Percentiles rank a stretch among this genome's conserved stretches.
phyloP scores from a whole-genome alignment of 2,329 filamentous ascomycete genomes.

The Aspergillus eucalypticola region DNA sequence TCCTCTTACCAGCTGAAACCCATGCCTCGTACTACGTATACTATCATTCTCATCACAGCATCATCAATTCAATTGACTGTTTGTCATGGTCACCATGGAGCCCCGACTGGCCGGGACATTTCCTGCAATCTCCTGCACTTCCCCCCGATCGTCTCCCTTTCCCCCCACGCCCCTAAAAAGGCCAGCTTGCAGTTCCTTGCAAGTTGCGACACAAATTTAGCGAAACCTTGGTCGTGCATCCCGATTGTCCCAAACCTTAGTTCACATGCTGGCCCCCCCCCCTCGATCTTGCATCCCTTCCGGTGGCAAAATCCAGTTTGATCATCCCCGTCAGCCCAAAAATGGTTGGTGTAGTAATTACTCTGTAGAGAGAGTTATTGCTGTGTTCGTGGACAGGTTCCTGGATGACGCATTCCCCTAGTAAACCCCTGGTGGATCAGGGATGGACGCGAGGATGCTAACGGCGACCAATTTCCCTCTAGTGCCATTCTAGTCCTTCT shows the following conservation, averaged over 20 bases:
- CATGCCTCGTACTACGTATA: background rate
- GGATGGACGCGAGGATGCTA: background rate
- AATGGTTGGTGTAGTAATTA: background rate
- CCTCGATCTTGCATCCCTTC: background rate
- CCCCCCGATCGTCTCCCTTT: constrained; percentile 4
- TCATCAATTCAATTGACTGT: background rate
- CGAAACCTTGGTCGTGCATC: background rate
- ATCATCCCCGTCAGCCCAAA: background rate
- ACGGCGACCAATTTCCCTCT: constrained; percentile 2
- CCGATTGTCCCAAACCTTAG: background rate
- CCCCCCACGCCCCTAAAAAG: constrained; percentile 11
- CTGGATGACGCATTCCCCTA: background rate
- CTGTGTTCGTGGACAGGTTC: background rate
- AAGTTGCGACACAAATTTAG: constrained; percentile 1
- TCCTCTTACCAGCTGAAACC: background rate
- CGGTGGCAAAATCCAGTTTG: background rate
- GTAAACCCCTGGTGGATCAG: background rate
- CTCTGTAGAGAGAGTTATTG: too few relatives aligned
- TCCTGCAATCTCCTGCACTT: constrained; percentile 15
- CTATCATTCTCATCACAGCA: too few relatives aligned
- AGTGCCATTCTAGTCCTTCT: constrained; percentile 3
- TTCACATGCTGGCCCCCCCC: background rate
- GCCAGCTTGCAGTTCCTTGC: constrained; percentile 15
- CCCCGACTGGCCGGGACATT: constrained; percentile 1
- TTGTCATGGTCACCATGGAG: background rate